phyloP scores from a whole-genome alignment of 2,329 filamentous ascomycete species.

The Trichoderma koningiopsis region DNA sequence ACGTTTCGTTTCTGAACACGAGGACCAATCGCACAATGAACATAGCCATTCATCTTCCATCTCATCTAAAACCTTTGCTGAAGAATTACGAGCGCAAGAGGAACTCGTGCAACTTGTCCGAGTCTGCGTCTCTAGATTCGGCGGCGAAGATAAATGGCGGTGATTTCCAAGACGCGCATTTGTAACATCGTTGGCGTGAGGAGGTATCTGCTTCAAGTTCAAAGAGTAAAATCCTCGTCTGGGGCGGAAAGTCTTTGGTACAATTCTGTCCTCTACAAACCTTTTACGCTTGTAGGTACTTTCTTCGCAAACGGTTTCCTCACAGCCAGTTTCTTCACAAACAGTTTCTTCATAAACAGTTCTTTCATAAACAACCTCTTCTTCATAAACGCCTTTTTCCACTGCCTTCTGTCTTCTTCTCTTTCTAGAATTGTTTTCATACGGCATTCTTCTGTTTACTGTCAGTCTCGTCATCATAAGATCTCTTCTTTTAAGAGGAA shows the following conservation, averaged over 20 bases:
- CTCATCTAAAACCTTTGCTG: neutral
- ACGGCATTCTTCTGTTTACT: neutral
- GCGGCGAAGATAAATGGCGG: neutral
- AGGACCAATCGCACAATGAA: too few species aligned
- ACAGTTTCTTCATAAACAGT: too few species aligned
- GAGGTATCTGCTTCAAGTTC: neutral
- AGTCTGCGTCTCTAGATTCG: neutral
- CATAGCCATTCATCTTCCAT: neutral
- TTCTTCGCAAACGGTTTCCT: too few species aligned
- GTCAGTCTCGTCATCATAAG: neutral
- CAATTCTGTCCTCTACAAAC: neutral
- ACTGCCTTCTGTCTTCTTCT: neutral
- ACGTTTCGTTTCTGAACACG: neutral
- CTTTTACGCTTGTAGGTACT: too few species aligned
- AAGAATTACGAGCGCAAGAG: too few species aligned
- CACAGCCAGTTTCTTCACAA: too few species aligned
- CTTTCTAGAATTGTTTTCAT: rapidly evolving
- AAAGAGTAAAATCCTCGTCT: neutral
- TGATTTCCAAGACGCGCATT: neutral
- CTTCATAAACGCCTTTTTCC: too few species aligned
- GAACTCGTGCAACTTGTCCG: neutral
- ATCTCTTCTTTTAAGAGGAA: neutral
- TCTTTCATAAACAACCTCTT: too few species aligned
- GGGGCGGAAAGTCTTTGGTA: neutral
- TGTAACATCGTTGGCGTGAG: neutral